A percentile compares a stretch with the other conserved stretches of the same genome.
Conservation (phyloP, 805 yeast species). For the Maudiozyma saulgeensis region DNA sequence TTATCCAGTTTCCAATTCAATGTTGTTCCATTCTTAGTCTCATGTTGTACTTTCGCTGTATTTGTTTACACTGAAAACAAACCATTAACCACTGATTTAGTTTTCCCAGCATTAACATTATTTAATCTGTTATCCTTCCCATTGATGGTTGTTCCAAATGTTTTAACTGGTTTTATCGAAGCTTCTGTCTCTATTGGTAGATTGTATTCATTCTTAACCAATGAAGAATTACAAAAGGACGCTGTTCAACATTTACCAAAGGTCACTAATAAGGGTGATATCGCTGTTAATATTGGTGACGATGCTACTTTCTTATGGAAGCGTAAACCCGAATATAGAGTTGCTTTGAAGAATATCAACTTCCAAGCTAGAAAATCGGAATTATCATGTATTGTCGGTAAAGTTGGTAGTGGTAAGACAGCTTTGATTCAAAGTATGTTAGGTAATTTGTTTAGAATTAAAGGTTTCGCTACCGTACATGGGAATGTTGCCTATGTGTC, state of each 20-base stretch:
- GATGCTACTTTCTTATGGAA: slow-evolving; percentile 74
- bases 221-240: slow-evolving; percentile 76
- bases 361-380: slow-evolving; percentile 64
- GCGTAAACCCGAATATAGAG: slow-evolving; percentile 57
- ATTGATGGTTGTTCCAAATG: slow-evolving; percentile 83
- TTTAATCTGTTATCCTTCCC: slow-evolving; percentile 90
- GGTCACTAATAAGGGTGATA: slow-evolving; percentile 52
- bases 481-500: slow-evolving; percentile 85
- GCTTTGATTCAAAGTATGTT: slow-evolving; percentile 68
- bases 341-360: slow-evolving; percentile 55
- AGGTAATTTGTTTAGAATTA: slow-evolving; percentile 71
- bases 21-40: slow-evolving; percentile 81
- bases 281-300: slow-evolving; percentile 45
- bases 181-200: slow-evolving; percentile 77
- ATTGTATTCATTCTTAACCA: slow-evolving; percentile 59
- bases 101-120: slow-evolving; percentile 80
- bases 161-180: slow-evolving; percentile 76
- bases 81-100: slow-evolving; percentile 81
- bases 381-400: slow-evolving; percentile 77
- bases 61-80: slow-evolving; percentile 50
- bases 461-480: slow-evolving; percentile 60
- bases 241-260: slow-evolving; percentile 41
- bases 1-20: slow-evolving; percentile 68
- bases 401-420: slow-evolving; percentile 86
- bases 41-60: slow-evolving; percentile 79